Evolutionary conservation across 1,139 yeast genomes (phyloP).

Genomic region (Suhomyces atakaporum): DNA sequence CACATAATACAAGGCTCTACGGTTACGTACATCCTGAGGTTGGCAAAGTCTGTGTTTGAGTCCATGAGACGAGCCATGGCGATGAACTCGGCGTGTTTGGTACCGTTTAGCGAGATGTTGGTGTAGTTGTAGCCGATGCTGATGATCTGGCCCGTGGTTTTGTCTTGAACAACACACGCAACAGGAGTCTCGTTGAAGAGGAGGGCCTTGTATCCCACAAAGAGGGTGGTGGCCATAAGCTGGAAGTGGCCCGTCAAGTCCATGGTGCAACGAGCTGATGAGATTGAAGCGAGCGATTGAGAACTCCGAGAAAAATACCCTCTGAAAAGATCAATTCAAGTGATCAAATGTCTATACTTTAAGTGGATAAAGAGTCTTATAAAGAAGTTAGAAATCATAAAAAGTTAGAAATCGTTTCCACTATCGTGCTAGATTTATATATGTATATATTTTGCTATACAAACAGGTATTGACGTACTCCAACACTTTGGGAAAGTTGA

Average conservation of each 20-base stretch:
- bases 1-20: slow-evolving; percentile 99
- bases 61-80: slow-evolving; percentile 37
- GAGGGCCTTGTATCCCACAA: slow-evolving; percentile 45
- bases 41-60: slow-evolving; percentile 51
- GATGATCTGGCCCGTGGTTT: slow-evolving; percentile 48
- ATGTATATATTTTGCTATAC: too few relatives aligned
- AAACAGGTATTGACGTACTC: too few relatives aligned
- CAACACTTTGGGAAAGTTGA: too few relatives aligned
- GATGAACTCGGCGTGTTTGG: slow-evolving; percentile 88
- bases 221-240: slow-evolving; percentile 41
- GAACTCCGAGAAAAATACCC: too few relatives aligned
- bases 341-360: too few relatives aligned
- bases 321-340: too few relatives aligned
- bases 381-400: too few relatives aligned
- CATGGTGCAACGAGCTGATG: slow-evolving; percentile 2
- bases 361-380: too few relatives aligned
- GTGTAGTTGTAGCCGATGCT: slow-evolving; percentile 87
- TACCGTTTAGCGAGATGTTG: slow-evolving; percentile 80
- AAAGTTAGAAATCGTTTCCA: too few relatives aligned
- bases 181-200: slow-evolving; percentile 69
- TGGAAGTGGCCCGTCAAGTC: slow-evolving; percentile 33
- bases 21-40: slow-evolving; percentile 75
- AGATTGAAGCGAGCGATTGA: too few relatives aligned
- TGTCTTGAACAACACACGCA: slow-evolving; percentile 65
- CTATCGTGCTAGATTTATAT: too few relatives aligned